Evolutionary conservation across 192 early-diverging fungal genomes (phyloP).

Genomic region (Gryganskiella cystojenkinii): DNA sequence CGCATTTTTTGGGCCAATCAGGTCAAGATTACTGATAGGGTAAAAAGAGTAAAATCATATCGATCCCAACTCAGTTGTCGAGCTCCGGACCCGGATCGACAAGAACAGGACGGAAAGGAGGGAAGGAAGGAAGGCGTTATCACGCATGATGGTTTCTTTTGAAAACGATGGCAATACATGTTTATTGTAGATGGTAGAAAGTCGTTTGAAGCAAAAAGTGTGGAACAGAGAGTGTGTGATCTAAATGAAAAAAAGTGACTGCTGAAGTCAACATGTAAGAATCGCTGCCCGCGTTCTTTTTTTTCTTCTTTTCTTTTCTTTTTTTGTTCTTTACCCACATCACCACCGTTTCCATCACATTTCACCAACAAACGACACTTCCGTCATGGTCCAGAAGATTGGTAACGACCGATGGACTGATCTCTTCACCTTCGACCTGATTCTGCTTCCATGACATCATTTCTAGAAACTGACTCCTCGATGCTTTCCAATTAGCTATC

Average conservation of each 20-base stretch:
- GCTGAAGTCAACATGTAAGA: constrained; percentile 15
- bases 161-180: too few species aligned
- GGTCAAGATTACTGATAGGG: not conserved
- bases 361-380: too few species aligned
- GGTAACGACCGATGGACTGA: constrained; percentile 8
- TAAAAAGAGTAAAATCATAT: not conserved
- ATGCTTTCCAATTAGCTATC: constrained; percentile 62
- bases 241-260: constrained; percentile 21
- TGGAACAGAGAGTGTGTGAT: too few species aligned
- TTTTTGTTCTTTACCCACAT: constrained; percentile 10
- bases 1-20: constrained; percentile 18
- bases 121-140: not conserved
- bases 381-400: constrained; percentile 50
- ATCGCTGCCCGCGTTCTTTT: not conserved
- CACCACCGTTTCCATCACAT: constrained; percentile 12
- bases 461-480: not conserved
- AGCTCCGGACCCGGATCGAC: too few species aligned
- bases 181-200: too few species aligned
- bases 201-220: not conserved
- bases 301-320: constrained; percentile 3
- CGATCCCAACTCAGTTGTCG: not conserved
- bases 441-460: not conserved
- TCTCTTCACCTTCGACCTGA: not conserved
- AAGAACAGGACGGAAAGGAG: too few species aligned
- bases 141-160: too few species aligned